Base-by-base conservation (phyloP, 768 basidiomycete species). In the Butyriboletus loyo region DNA sequence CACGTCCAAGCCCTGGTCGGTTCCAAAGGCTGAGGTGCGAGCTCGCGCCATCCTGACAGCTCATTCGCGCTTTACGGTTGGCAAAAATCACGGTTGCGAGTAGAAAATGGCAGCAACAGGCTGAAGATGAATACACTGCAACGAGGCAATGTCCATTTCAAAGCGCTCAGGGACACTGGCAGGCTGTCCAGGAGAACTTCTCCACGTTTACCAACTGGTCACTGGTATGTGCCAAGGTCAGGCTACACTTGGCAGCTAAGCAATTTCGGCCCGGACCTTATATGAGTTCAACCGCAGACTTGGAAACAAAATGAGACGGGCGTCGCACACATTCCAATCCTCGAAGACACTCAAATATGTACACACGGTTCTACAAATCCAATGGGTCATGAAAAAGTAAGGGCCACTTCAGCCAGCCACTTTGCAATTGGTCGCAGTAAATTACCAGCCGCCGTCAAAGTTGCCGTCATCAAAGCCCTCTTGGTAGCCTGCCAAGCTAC, bases 401-500 rank as follows among this genome's bases (percentile, higher is more conserved):
- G 13, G 34, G 28, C 31, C 27, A 17, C 38, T 24, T 47, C 13
- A 10, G 19, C 22, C 22, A 25, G 36, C n/a, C 27, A 38, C 36
- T 25, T 47, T 28, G 36, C 36, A 37, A 19, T 37, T 19, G 27
- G 17, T 8, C 28, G 17, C 10, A 30, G 14, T 39, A 24, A 45
- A 39, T 52, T 46, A 67, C 38, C 27, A 66, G 28, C 35, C 54
- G 1, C 27, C 50, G 10, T n/a, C 36, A 31, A 1, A 31, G n/a
- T n/a, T 31, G 15, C 35, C 35, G 3, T 63, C 35, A 10, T 55
- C 54, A 9, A 32, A 61, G 11, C 68, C 72, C 15, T 69, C 36
- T 2, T 65, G 39, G 28, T 48, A 76, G n/a, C 73, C 75, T 74
- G 34, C 25, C 15, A 32, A 36, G 14, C 31, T 50, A 41, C n/a